phyloP scores from a whole-genome alignment of 805 yeast species.

The Yarrowia yakushimensis region DNA sequence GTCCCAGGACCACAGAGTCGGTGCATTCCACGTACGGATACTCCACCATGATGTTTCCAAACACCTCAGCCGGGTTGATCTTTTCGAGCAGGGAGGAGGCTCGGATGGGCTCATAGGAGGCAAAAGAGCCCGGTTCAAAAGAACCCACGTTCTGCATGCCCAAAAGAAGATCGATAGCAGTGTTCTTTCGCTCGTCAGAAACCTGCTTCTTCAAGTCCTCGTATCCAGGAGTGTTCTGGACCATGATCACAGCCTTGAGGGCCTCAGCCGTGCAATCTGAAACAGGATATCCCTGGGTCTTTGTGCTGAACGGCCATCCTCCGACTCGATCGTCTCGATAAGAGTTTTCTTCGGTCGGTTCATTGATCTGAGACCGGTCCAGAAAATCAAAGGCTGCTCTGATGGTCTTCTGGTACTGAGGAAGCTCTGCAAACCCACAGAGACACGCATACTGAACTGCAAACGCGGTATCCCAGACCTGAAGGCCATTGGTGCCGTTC shows the following conservation, averaged over 20 bases:
- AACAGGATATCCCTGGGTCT: slow-evolving; percentile 93
- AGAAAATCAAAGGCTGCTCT: slow-evolving; percentile 67
- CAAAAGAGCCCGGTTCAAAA: slow-evolving; percentile 85
- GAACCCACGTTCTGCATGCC: slow-evolving; percentile 72
- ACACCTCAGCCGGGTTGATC: slow-evolving; percentile 95
- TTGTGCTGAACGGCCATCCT: slow-evolving; percentile 95
- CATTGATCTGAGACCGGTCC: slow-evolving; percentile 78
- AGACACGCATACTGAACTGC: slow-evolving; percentile 75
- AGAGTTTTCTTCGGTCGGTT: slow-evolving; percentile 70
- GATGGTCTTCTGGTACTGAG: slow-evolving; percentile 62
- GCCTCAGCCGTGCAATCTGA: slow-evolving; percentile 98
- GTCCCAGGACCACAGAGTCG: slow-evolving; percentile 87
- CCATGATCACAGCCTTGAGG: slow-evolving; percentile 89
- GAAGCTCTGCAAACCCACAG: slow-evolving; percentile 71
- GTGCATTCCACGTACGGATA: slow-evolving; percentile 98
- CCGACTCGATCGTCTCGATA: slow-evolving; percentile 82
- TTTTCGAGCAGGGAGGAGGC: slow-evolving; percentile 73
- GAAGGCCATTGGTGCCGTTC: slow-evolving; percentile 97
- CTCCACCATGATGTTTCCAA: slow-evolving; percentile 97
- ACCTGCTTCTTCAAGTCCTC: slow-evolving; percentile 51
- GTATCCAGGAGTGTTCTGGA: slow-evolving; percentile 59
- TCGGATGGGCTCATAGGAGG: slow-evolving; percentile 83
- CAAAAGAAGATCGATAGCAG: slow-evolving; percentile 74
- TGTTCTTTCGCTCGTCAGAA: slow-evolving; percentile 50
- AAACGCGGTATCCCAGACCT: slow-evolving; percentile 95